Evolutionary conservation across 495 filamentous ascomycete genomes (phyloP).

Genomic region (Trichocladium antarcticum): DNA sequence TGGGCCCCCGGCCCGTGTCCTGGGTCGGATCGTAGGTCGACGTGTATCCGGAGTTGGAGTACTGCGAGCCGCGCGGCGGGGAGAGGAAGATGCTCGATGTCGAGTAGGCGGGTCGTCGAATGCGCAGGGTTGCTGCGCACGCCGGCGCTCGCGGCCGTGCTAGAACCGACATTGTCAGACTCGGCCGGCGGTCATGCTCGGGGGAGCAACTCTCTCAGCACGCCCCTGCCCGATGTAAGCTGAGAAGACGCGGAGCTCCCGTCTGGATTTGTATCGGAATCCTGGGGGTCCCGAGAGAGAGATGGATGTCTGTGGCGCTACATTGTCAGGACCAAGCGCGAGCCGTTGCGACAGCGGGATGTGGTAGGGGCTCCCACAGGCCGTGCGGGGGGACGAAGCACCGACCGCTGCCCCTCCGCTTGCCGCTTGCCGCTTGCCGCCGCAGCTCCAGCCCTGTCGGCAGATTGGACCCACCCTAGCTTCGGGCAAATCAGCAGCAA

Average conservation of each 20-base stretch:
- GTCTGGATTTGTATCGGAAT: not conserved
- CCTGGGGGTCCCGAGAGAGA: not conserved
- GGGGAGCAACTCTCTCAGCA: not conserved
- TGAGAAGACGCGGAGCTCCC: not conserved
- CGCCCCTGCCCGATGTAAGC: not conserved
- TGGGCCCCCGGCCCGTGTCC: conserved; percentile 38
- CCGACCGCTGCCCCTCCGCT: not conserved
- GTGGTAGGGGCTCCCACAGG: not conserved
- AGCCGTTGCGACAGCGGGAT: not conserved
- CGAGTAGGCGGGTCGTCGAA: conserved; percentile 24
- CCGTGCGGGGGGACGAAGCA: conserved; percentile 1
- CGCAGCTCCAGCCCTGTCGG: conserved; percentile 3
- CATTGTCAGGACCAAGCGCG: not conserved
- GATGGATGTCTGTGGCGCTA: not conserved
- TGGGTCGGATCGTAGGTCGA: conserved; percentile 63
- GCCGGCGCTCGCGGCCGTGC: conserved; percentile 21
- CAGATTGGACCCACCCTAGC: not conserved
- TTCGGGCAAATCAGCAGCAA: not conserved
- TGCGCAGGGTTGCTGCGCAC: conserved; percentile 3
- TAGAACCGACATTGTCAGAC: conserved; percentile 27
- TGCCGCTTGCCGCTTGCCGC: no score
- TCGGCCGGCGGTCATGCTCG: conserved; percentile 10
- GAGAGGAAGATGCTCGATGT: conserved; percentile 20
- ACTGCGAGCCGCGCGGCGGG: conserved; percentile 24
- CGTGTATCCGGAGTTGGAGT: conserved; percentile 48